Conservation (phyloP, 208 protist genomes). For the Strigomonas culicis region DNA sequence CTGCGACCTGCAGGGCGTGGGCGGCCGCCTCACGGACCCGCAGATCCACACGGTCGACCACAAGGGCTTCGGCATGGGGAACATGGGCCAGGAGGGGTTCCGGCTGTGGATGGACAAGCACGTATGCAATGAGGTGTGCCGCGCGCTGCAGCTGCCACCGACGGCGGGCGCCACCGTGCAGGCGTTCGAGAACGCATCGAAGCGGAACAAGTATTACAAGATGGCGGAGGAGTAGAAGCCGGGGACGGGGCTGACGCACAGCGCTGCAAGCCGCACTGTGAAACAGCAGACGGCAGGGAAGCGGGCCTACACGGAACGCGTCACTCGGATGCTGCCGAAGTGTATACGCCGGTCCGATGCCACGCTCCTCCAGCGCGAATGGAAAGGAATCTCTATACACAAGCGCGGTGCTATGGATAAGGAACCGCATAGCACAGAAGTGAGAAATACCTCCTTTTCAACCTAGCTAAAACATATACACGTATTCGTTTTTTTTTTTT, state of each 20-base stretch:
- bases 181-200: background rate
- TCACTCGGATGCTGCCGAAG: no score
- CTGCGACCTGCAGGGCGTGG: constrained; percentile 56
- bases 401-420: no score
- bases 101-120: constrained; percentile 31
- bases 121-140: constrained; percentile 23
- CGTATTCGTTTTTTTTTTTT: constrained; percentile 17
- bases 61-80: constrained; percentile 48
- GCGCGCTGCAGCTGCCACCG: constrained; percentile 5
- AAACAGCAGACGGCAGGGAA: no score
- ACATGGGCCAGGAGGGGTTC: constrained; percentile 47
- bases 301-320: no score
- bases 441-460: background rate
- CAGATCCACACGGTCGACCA: constrained; percentile 54
- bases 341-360: no score
- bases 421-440: background rate
- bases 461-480: background rate
- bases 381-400: no score
- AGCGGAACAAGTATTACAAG: background rate
- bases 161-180: background rate
- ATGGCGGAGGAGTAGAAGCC: no score
- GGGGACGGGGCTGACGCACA: no score
- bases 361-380: no score
- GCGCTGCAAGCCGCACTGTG: no score
- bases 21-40: constrained; percentile 50